A percentile compares a stretch with the other conserved stretches of the same genome.
These are phyloP conservation scores for Yarrowia sp. DNA, from an alignment of 805 yeast genomes.

Conservation along the genomic window DNA sequence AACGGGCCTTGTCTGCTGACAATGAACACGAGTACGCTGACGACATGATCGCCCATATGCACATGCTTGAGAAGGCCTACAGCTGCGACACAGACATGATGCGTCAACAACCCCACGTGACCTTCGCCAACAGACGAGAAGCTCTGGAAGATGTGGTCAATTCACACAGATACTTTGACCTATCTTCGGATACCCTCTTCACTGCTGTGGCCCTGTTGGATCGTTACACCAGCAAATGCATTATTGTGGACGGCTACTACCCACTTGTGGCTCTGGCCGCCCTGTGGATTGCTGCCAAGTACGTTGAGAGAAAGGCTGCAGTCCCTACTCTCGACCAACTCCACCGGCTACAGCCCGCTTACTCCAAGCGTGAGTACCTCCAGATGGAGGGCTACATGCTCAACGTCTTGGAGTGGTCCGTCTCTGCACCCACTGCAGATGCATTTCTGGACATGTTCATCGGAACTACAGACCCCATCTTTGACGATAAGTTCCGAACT, in stretches of 20 bases:
- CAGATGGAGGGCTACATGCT: conserved; percentile 79
- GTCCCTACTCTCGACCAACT: conserved; percentile 73
- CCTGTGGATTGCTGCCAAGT: conserved; percentile 87
- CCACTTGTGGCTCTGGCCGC: conserved; percentile 90
- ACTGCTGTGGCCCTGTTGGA: conserved; percentile 75
- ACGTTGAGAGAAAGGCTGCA: conserved; percentile 66
- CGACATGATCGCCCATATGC: conserved; percentile 39
- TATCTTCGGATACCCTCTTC: conserved; percentile 63
- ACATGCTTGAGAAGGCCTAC: conserved; percentile 36
- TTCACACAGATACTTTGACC: conserved; percentile 54
- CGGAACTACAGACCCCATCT: conserved; percentile 24
- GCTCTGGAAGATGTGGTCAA: conserved; percentile 79
- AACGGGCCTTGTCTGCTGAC: conserved; percentile 9
- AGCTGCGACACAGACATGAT: conserved; percentile 61
- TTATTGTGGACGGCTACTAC: conserved; percentile 79
- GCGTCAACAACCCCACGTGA: conserved; percentile 82
- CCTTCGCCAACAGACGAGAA: conserved; percentile 65
- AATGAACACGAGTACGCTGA: conserved; percentile 38
- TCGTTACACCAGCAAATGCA: conserved; percentile 83
- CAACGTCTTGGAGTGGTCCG: conserved; percentile 67
- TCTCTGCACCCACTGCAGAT: conserved; percentile 59
- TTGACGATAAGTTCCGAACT: conserved; percentile 18
- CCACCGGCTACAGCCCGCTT: conserved; percentile 40
- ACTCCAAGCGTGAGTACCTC: conserved; percentile 56
- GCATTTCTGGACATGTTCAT: conserved; percentile 42